Base-by-base conservation (phyloP, 179 eudicot species). In the Gypsophila paniculata region DNA sequence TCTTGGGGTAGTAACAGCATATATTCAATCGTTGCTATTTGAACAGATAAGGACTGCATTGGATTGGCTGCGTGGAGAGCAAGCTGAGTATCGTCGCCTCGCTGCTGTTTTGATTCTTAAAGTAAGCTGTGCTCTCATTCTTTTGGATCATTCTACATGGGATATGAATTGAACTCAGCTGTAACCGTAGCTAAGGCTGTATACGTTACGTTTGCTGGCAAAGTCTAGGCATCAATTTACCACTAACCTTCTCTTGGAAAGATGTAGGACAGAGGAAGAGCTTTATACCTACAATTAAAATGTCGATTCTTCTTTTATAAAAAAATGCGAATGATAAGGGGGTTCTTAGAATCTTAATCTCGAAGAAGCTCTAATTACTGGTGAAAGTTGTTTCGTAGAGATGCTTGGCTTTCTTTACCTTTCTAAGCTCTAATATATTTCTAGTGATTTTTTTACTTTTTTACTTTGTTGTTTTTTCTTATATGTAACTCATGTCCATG, bases 31-130 rank as follows among this genome's bases (percentile, higher is more conserved):
- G 19, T 59, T 69, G 71, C 25, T 76, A 65, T 66, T 79, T 73
- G 71, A 69, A 19, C 82, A 93, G 98, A 83, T 89, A 63, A 86
- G 85, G 85, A 85, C 78, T 80, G 97, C 98, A n/a, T 64, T 93
- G 89, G 87, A 85, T 42, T 93, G 98, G 98, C 89, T 93, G 77
- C 81, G 81, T 69, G 96, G 84, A 52, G 97, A 93, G 66, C 87
- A 96, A 80, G 80, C 86, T 69, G 98, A 93, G 71, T 81, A 91
- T 84, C 97, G 97, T 25, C 96, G 93, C n/a, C 88, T 91, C 73
- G 96, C 98, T 69, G 96, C 98, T 65, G 97, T 91, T 76, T 78
- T 93, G 72, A 93, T 93, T 38, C 82, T 93, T 61, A 93, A 93
- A 82, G 98, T 93, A 86, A 83, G 90, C 22, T 42, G 9, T 42